These are phyloP conservation scores for Solanum pennellii DNA, from an alignment of 257 asterid species.

Conservation along the genomic window DNA sequence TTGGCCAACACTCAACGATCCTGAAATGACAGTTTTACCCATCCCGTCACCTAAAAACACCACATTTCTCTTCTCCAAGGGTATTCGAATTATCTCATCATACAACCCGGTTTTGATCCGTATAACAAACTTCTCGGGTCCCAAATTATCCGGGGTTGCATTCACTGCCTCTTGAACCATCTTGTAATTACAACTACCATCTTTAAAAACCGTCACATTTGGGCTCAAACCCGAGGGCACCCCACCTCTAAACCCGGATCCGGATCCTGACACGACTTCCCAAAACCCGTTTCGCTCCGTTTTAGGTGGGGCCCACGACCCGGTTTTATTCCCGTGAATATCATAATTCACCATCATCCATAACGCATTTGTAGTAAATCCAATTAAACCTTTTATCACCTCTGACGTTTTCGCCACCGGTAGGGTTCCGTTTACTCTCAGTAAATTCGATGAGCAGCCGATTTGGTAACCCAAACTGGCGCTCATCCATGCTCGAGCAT, in stretches of 20 bases:
- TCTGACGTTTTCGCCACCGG: not conserved
- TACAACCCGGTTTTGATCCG: conserved; percentile 1
- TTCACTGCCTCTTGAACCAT: conserved; percentile 4
- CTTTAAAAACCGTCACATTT: not conserved
- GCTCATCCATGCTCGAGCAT: conserved; percentile 7
- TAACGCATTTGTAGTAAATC: not conserved
- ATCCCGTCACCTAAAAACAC: conserved; percentile 1
- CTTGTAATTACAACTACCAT: not conserved
- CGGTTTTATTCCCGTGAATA: not conserved
- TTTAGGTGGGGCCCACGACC: conserved; percentile 2
- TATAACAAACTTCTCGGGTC: not conserved
- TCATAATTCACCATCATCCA: conserved; percentile 3
- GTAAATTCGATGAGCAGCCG: not conserved
- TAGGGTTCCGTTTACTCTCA: not conserved
- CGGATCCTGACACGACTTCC: not conserved
- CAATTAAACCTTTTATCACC: not conserved
- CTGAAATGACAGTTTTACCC: not conserved
- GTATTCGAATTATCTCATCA: not conserved
- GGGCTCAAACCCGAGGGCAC: not conserved
- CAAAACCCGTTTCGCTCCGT: conserved; percentile 5
- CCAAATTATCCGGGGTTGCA: not conserved
- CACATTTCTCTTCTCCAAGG: not conserved
- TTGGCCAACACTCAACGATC: not conserved
- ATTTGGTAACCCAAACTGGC: not conserved
- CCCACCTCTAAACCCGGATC: not conserved